Conservation (phyloP, 2,329 filamentous ascomycete genomes). For the Calcarisporium arbuscula region DNA sequence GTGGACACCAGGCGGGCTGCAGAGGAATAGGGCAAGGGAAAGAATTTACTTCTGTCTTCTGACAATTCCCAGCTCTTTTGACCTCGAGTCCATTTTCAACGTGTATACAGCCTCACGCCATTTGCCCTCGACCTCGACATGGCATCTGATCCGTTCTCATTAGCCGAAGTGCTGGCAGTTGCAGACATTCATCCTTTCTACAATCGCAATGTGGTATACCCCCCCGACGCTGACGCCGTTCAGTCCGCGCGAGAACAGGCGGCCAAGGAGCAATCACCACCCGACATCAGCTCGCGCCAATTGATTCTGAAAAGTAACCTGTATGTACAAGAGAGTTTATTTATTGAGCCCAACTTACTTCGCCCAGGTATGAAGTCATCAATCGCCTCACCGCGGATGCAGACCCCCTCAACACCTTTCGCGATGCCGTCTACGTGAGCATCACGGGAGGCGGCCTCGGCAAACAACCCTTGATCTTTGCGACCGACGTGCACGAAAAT, state of each 20-base stretch:
- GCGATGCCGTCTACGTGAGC: slow-evolving; percentile 30
- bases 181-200: slow-evolving; percentile 31
- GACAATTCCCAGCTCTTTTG: too few species aligned
- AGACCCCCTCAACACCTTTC: slow-evolving; percentile 27
- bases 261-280: too few species aligned
- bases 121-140: too few species aligned
- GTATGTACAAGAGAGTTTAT: slow-evolving; percentile 9
- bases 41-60: too few species aligned
- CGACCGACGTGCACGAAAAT: slow-evolving; percentile 32
- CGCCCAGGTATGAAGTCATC: slow-evolving; percentile 25
- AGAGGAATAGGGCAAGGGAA: too few species aligned
- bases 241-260: slow-evolving; percentile 6
- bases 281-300: slow-evolving; percentile 8
- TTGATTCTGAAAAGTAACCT: slow-evolving; percentile 16
- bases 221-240: slow-evolving; percentile 16
- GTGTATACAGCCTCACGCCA: too few species aligned
- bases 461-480: slow-evolving; percentile 30
- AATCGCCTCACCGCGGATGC: slow-evolving; percentile 28
- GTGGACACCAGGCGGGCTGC: too few species aligned
- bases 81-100: too few species aligned
- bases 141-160: slow-evolving; percentile 13
- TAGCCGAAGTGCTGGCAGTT: slow-evolving; percentile 26
- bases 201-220: slow-evolving; percentile 18
- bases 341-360: background rate
- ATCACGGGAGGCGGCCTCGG: slow-evolving; percentile 32